Evolutionary conservation across 352 stramenopile genomes (phyloP).

Genomic region (Globisporangium echinulatum): DNA sequence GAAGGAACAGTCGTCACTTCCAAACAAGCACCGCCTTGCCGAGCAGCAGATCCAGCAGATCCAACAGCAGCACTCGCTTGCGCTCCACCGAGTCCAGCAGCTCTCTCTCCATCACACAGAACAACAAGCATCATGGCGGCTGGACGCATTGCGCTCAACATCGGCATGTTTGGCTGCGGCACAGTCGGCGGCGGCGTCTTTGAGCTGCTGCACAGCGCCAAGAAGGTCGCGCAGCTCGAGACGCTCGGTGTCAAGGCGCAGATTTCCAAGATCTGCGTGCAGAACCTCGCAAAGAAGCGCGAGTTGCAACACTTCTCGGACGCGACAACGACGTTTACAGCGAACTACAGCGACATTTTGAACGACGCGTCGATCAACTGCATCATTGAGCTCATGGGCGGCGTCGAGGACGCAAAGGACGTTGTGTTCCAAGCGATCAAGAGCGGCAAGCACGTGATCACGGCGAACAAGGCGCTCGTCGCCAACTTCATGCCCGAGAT

Average conservation of each 20-base stretch:
- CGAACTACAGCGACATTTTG: constrained; percentile 81
- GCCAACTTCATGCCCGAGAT: constrained; percentile 92
- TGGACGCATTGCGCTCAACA: constrained; percentile 44
- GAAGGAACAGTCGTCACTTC: no score
- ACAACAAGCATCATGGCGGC: constrained; percentile 13
- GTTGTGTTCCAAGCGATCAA: constrained; percentile 90
- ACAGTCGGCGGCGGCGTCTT: constrained; percentile 86
- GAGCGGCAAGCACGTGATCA: constrained; percentile 93
- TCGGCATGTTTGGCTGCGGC: constrained; percentile 86
- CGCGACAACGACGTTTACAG: constrained; percentile 48
- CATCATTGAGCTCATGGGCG: constrained; percentile 95
- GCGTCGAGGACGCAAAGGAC: constrained; percentile 91
- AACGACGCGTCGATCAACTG: constrained; percentile 93
- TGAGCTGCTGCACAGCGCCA: constrained; percentile 73
- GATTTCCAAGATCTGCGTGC: constrained; percentile 86
- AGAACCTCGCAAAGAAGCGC: constrained; percentile 68
- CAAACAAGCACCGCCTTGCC: no score
- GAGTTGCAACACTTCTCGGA: constrained; percentile 52
- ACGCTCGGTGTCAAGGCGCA: constrained; percentile 63
- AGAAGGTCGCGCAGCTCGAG: constrained; percentile 42
- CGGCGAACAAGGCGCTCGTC: constrained; percentile 96
- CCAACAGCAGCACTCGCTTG: no score
- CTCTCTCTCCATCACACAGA: no score
- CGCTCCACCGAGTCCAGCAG: no score
- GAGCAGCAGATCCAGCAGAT: no score